These are phyloP conservation scores for Wolfiporia cocos DNA, from an alignment of 1,284 basidiomycete species.

Conservation along the genomic window DNA sequence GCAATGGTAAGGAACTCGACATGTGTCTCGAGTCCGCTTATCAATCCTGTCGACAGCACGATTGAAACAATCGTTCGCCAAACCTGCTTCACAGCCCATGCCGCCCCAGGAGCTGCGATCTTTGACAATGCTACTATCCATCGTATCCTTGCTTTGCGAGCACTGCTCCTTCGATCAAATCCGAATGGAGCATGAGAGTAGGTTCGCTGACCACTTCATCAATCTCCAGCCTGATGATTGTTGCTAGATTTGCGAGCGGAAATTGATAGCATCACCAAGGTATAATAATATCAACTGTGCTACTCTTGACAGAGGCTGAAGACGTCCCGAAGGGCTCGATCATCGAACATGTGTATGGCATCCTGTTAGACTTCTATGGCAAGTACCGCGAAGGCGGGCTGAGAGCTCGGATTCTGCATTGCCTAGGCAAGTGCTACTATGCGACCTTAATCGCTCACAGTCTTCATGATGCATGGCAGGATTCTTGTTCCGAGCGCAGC, in stretches of 20 bases:
- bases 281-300: conserved; percentile 19
- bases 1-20: conserved; percentile 62
- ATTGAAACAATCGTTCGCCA: conserved; percentile 45
- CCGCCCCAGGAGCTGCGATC: conserved; percentile 33
- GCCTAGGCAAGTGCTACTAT: conserved; percentile 50
- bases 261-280: conserved; percentile 56
- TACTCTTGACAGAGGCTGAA: no score
- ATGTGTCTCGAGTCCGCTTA: no score
- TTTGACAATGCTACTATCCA: conserved; percentile 67
- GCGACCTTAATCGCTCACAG: neutral
- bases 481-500: conserved; percentile 89
- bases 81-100: conserved; percentile 18
- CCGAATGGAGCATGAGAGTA: conserved; percentile 53
- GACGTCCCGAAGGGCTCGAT: conserved; percentile 72
- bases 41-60: conserved; percentile 35
- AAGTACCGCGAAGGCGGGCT: conserved; percentile 50
- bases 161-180: conserved; percentile 84
- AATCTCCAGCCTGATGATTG: no score
- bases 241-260: conserved; percentile 47
- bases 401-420: conserved; percentile 68
- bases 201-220: no score
- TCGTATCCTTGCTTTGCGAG: conserved; percentile 81
- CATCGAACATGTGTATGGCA: conserved; percentile 76
- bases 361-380: conserved; percentile 66
- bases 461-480: conserved; percentile 34